phyloP scores from a whole-genome alignment of 164 flowering plant genomes.

The Macadamia integrifolia region DNA sequence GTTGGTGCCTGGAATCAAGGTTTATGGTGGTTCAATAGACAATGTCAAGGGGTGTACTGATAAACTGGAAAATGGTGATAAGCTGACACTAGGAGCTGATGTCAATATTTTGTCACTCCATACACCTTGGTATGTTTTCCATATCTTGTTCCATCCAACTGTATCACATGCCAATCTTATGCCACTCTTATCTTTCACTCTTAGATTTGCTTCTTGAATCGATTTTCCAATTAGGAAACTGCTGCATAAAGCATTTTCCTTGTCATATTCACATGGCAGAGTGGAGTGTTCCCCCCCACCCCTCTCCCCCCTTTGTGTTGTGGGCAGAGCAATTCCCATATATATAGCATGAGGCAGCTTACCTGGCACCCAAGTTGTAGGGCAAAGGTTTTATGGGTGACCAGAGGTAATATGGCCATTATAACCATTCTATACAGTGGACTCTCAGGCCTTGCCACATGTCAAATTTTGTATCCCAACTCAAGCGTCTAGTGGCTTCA shows the following conservation, averaged over 20 bases:
- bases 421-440: too few relatives aligned
- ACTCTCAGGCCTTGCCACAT: too few relatives aligned
- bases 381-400: too few relatives aligned
- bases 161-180: not conserved
- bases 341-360: too few relatives aligned
- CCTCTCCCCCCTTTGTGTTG: too few relatives aligned
- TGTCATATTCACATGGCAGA: too few relatives aligned
- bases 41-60: constrained; percentile 81
- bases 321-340: too few relatives aligned
- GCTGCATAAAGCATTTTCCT: not conserved
- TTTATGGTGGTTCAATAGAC: constrained; percentile 85
- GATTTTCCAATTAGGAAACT: not conserved
- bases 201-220: not conserved
- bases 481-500: too few relatives aligned
- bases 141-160: not conserved
- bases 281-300: too few relatives aligned
- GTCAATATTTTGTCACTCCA: constrained; percentile 64
- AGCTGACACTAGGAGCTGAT: constrained; percentile 48
- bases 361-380: too few relatives aligned
- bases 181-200: not conserved
- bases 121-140: constrained; percentile 69
- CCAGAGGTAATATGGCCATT: too few relatives aligned
- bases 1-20: constrained; percentile 71
- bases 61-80: constrained; percentile 77
- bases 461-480: too few relatives aligned